Conservation (phyloP, 176 grass and related monocot genomes). For the Saccharum spontaneum region DNA sequence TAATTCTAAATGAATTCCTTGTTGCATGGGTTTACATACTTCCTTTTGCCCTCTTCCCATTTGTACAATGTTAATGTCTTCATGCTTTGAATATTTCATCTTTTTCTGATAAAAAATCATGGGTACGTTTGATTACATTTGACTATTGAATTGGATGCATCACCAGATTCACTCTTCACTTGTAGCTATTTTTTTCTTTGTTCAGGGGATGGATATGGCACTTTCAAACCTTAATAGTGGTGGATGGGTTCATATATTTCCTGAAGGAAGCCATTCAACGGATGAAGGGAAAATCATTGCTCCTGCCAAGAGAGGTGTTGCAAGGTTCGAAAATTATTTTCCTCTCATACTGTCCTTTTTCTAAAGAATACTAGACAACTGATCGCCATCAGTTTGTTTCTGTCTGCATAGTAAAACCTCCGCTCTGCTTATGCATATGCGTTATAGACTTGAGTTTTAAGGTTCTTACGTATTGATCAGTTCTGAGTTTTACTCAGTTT, state of each 20-base stretch:
- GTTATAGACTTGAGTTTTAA: background rate
- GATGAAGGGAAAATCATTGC: constrained; percentile 83
- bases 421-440: background rate
- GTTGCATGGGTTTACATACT: too few relatives aligned
- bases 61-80: too few relatives aligned
- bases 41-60: too few relatives aligned
- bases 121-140: too few relatives aligned
- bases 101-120: too few relatives aligned
- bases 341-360: background rate
- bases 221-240: constrained; percentile 84
- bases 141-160: too few relatives aligned
- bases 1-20: too few relatives aligned
- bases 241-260: constrained; percentile 98
- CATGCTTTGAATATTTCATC: too few relatives aligned
- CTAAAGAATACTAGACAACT: background rate
- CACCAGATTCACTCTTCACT: too few relatives aligned
- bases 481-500: constrained; percentile 1
- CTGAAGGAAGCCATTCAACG: constrained; percentile 82
- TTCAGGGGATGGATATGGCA: constrained; percentile 89
- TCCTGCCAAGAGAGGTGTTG: constrained; percentile 90
- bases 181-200: too few relatives aligned
- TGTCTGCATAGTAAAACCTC: background rate
- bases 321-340: constrained; percentile 53
- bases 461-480: background rate
- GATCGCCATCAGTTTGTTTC: background rate